phyloP scores from a whole-genome alignment of 345 rosid genomes.

The Psidium friedrichsthalianum region DNA sequence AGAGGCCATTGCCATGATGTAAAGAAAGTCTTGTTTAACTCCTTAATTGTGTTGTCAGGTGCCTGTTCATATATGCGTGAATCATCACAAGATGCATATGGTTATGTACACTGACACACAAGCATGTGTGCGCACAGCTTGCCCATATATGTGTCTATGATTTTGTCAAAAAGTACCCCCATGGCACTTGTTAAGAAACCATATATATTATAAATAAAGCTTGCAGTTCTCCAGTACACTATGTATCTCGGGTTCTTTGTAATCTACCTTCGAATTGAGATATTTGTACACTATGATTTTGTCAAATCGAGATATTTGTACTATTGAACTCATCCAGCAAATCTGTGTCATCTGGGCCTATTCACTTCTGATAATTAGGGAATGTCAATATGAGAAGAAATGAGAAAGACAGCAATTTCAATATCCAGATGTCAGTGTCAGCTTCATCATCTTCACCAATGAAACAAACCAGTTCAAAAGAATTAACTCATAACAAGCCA shows the following conservation, averaged over 20 bases:
- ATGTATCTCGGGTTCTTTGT: background rate
- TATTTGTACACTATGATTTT: too few relatives aligned
- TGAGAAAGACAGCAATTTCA: background rate
- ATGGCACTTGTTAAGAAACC: background rate
- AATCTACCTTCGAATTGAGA: background rate
- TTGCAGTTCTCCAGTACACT: background rate
- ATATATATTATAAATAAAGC: background rate
- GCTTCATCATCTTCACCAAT: background rate
- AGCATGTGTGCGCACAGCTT: background rate
- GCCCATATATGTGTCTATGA: background rate
- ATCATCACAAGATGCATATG: background rate
- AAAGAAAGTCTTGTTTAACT: background rate
- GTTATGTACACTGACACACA: background rate
- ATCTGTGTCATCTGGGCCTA: too few relatives aligned
- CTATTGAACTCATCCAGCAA: too few relatives aligned
- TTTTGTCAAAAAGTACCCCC: background rate
- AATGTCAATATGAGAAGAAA: background rate
- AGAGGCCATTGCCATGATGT: slow-evolving; percentile 23
- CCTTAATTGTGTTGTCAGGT: background rate
- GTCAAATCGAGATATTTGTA: background rate
- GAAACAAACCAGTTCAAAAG: background rate
- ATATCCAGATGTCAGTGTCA: background rate
- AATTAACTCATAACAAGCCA: background rate
- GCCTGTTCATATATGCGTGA: background rate
- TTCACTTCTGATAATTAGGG: too few relatives aligned